A percentile compares a stretch with the other conserved stretches of the same genome.
Evolutionary conservation across 176 grass and related monocot genomes (phyloP).

Genomic region (Pontederia crassipes): DNA sequence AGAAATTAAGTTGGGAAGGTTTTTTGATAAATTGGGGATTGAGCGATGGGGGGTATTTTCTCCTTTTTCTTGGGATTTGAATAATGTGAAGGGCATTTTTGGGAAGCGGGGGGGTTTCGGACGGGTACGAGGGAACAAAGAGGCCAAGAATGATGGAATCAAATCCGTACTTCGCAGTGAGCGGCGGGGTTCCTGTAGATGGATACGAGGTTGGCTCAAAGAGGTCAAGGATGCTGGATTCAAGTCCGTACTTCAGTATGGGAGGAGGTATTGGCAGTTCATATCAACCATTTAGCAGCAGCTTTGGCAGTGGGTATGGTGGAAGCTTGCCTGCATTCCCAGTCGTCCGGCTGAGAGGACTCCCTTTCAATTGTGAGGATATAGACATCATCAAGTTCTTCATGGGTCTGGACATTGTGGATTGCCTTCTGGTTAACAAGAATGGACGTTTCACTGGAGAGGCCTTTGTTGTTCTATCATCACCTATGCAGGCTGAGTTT

Average conservation of each 20-base stretch:
- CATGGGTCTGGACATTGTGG: slow-evolving; percentile 63
- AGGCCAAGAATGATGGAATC: slow-evolving; percentile 98
- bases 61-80: slow-evolving; percentile 65
- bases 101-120: slow-evolving; percentile 76
- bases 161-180: slow-evolving; percentile 99
- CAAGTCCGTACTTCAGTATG: slow-evolving; percentile 40
- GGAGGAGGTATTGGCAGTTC: slow-evolving; percentile 30
- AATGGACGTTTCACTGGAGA: slow-evolving; percentile 69
- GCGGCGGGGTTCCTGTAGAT: slow-evolving; percentile 40
- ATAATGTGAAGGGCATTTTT: slow-evolving; percentile 89
- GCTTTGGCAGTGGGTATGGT: slow-evolving; percentile 33
- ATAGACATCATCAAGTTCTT: slow-evolving; percentile 88
- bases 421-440: slow-evolving; percentile 73
- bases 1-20: slow-evolving; percentile 28
- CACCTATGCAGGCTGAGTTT: slow-evolving; percentile 56
- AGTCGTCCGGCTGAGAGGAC: slow-evolving; percentile 59
- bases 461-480: slow-evolving; percentile 66
- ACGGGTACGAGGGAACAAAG: slow-evolving; percentile 96
- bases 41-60: slow-evolving; percentile 66
- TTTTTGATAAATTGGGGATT: slow-evolving; percentile 61
- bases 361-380: slow-evolving; percentile 87
- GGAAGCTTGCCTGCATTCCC: slow-evolving; percentile 56
- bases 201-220: slow-evolving; percentile 35
- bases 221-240: slow-evolving; percentile 59
- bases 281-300: slow-evolving; percentile 35